Conservation (phyloP, 108 stramenopile species). For the Aureococcus anophagefferens region DNA sequence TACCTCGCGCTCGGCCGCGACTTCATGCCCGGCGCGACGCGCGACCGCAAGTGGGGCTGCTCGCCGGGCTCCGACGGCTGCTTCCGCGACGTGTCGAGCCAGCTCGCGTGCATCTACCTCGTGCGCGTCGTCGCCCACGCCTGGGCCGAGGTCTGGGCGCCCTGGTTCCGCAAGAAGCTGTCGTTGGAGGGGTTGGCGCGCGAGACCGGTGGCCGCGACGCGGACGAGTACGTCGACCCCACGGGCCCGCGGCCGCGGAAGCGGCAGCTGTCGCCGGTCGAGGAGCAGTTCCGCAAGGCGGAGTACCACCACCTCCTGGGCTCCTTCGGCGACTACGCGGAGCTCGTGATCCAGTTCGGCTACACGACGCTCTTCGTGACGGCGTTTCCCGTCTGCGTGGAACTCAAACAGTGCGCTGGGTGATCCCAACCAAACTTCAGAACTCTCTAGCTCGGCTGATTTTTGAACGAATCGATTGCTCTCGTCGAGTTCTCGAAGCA, state of each 20-base stretch:
- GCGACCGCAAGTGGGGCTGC: not conserved
- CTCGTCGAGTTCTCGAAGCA: too few relatives aligned
- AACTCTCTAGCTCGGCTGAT: too few relatives aligned
- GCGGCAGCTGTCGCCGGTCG: not conserved
- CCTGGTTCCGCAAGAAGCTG: conserved; percentile 2
- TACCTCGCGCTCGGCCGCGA: conserved; percentile 32
- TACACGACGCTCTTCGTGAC: conserved; percentile 31
- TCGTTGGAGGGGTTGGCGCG: not conserved
- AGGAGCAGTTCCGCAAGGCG: conserved; percentile 12
- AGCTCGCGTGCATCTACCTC: conserved; percentile 7
- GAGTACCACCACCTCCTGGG: conserved; percentile 26
- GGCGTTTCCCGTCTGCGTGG: conserved; percentile 34
- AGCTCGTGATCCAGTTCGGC: conserved; percentile 27
- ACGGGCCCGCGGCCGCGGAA: too few relatives aligned
- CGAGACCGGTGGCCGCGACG: not conserved
- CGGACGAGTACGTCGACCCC: not conserved
- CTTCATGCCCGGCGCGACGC: conserved; percentile 19
- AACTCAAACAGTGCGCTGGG: too few relatives aligned
- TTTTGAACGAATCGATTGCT: too few relatives aligned
- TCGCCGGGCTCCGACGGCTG: not conserved
- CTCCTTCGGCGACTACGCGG: conserved; percentile 26
- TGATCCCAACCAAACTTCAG: too few relatives aligned
- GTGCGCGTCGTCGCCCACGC: conserved; percentile 19
- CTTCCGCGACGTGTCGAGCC: conserved; percentile 5
- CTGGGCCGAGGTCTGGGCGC: conserved; percentile 20